Evolutionary conservation across 108 stramenopile genomes (phyloP), one percentile per base, ranked within the genome.

Genomic region (Ochromonas danica): DNA sequence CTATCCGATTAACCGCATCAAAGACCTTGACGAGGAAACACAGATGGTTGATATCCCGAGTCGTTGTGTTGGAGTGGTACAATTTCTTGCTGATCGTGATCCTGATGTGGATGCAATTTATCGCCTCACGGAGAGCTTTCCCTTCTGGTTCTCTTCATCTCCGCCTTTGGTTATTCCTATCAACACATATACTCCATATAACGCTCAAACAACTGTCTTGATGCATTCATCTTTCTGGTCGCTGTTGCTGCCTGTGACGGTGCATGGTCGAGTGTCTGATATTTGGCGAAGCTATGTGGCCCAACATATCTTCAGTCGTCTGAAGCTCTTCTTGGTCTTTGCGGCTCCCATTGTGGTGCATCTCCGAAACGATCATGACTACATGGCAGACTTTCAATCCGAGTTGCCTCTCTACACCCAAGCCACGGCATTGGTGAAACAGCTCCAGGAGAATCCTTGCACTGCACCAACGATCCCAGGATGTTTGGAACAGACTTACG

Each of bases 31-130:
- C 33, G 61, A 61, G 0, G 1, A 3, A 1, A 51, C 45, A 14
- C 14, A 67, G 3, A 33, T 10, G 17, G 31, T 31, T 3, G 43
- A 27, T 43, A 36, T 51, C 1, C 67, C 63, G 0, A 14, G 10
- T 2, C 0, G 61, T 22, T 30, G 30, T 40, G 67, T 89, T 43
- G 89, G 79, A 43, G 86, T 89, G 3, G 62, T 89, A 22, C 90
- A 91, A 80, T 80, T 39, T 71, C 79, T 85, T 1, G 88, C 88
- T 0, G 79, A 89, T 62, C 72, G 71, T 42, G 84, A 90, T 79
- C 90, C 90, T 0, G 90, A 90, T 43, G 82, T 90, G 27, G 90
- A 91, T 78, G 90, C 90, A 0, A 80, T 89, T 22, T 87, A 89
- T 65, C 80, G 90, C 31, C 62, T 91, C 36, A 85, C 84, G 17